Conservation (phyloP, 495 filamentous ascomycete genomes). For the Aspergillus bridgeri region DNA sequence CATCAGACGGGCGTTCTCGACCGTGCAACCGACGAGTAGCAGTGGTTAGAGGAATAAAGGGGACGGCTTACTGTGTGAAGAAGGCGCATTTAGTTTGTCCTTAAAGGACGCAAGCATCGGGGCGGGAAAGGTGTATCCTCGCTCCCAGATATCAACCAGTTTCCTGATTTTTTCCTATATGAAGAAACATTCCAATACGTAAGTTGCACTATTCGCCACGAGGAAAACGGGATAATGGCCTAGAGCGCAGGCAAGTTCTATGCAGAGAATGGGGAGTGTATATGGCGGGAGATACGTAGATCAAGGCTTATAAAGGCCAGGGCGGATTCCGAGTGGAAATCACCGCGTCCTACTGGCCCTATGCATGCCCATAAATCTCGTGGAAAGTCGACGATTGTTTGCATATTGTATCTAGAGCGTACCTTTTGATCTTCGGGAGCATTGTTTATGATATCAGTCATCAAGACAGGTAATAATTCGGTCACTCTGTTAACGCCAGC, state of each 20-base stretch:
- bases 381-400: slow-evolving; percentile 20
- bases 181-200: slow-evolving; percentile 44
- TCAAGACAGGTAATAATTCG: slow-evolving; percentile 84
- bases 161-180: slow-evolving; percentile 93
- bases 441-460: slow-evolving; percentile 90
- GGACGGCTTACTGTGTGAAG: slow-evolving; percentile 61
- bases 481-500: slow-evolving; percentile 96
- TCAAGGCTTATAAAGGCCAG: slow-evolving; percentile 26
- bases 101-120: slow-evolving; percentile 82
- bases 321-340: slow-evolving; percentile 13
- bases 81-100: slow-evolving; percentile 66
- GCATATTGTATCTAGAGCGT: slow-evolving; percentile 55
- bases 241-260: slow-evolving; percentile 18
- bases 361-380: slow-evolving; percentile 30
- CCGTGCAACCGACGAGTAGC: slow-evolving; percentile 2
- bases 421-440: slow-evolving; percentile 97
- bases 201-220: slow-evolving; percentile 45
- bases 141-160: slow-evolving; percentile 97
- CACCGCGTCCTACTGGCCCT: slow-evolving; percentile 25
- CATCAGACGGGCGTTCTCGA: slow-evolving; percentile 20
- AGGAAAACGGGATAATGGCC: slow-evolving; percentile 13
- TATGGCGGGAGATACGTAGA: slow-evolving; percentile 31
- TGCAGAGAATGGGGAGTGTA: slow-evolving; percentile 23
- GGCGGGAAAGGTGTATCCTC: slow-evolving; percentile 83
- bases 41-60: background rate